A percentile compares a stretch with the other conserved stretches of the same genome.
Evolutionary conservation across 2,329 filamentous ascomycete species (phyloP).

Genomic region (Aureobasidium sp.): DNA sequence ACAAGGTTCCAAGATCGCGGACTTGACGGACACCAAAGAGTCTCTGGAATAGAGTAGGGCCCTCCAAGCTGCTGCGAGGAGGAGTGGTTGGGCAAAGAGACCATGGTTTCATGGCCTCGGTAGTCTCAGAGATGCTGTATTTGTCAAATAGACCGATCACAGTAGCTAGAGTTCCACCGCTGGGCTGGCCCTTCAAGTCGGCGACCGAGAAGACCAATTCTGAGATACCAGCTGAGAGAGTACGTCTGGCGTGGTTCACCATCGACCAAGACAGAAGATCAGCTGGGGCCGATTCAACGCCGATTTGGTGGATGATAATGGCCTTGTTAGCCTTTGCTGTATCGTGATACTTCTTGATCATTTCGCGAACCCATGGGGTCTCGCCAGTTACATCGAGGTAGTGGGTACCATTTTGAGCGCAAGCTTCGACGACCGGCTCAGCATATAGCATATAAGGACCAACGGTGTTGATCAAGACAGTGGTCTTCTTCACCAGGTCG

Average conservation of each 20-base stretch:
- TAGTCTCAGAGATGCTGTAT: slow-evolving; percentile 25
- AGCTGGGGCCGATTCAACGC: slow-evolving; percentile 53
- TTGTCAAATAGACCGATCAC: slow-evolving; percentile 49
- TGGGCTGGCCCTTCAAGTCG: slow-evolving; percentile 45
- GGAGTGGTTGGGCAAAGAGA: slow-evolving; percentile 39
- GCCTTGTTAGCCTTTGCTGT: slow-evolving; percentile 51
- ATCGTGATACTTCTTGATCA: slow-evolving; percentile 53
- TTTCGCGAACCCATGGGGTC: slow-evolving; percentile 54
- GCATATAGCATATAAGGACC: slow-evolving; percentile 58
- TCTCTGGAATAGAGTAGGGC: slow-evolving; percentile 28
- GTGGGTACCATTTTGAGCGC: slow-evolving; percentile 56
- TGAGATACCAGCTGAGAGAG: slow-evolving; percentile 41
- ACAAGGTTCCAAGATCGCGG: slow-evolving; percentile 50
- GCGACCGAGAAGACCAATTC: slow-evolving; percentile 47
- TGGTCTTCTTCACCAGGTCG: slow-evolving; percentile 46
- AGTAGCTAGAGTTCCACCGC: slow-evolving; percentile 57
- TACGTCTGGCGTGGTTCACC: slow-evolving; percentile 45
- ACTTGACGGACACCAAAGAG: slow-evolving; percentile 46
- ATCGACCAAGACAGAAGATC: slow-evolving; percentile 48
- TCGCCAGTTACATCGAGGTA: slow-evolving; percentile 61
- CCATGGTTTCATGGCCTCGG: slow-evolving; percentile 48
- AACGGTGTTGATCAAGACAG: slow-evolving; percentile 52
- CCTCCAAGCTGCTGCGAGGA: slow-evolving; percentile 26
- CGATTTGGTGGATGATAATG: slow-evolving; percentile 54
- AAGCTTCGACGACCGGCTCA: slow-evolving; percentile 56